Conservation (phyloP, 768 basidiomycete species). For the Leccinellum rugosiceps region DNA sequence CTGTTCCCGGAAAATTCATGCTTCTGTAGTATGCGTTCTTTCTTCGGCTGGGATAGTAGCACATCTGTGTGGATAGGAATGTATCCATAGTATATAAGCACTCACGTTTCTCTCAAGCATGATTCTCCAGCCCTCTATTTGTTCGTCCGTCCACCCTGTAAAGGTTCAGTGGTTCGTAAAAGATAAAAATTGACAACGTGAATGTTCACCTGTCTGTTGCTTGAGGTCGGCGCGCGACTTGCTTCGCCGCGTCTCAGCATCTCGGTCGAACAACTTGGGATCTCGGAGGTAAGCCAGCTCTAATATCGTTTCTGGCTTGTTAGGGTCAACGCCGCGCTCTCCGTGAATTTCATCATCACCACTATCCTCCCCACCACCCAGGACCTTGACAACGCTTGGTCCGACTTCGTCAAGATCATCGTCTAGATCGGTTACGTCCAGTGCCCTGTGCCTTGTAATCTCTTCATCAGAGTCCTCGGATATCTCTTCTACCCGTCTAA, state of each 20-base stretch:
- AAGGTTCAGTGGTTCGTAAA: not conserved
- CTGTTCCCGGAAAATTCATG: slow-evolving; percentile 75
- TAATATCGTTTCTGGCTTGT: slow-evolving; percentile 57
- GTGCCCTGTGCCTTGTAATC: slow-evolving; percentile 22
- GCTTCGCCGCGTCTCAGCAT: slow-evolving; percentile 66
- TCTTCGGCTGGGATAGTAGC: slow-evolving; percentile 50
- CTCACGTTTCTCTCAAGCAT: slow-evolving; percentile 88
- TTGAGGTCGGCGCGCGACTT: slow-evolving; percentile 65
- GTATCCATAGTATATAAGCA: slow-evolving; percentile 15
- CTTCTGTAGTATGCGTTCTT: slow-evolving; percentile 70
- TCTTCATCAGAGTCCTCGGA: slow-evolving; percentile 66
- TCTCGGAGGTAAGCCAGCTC: slow-evolving; percentile 77
- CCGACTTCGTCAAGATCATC: slow-evolving; percentile 51
- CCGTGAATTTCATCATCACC: slow-evolving; percentile 37
- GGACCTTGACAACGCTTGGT: slow-evolving; percentile 41
- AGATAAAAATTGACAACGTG: not conserved
- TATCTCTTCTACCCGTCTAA: slow-evolving; percentile 69
- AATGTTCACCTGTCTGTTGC: slow-evolving; percentile 56
- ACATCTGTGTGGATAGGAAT: slow-evolving; percentile 6
- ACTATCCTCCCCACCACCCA: slow-evolving; percentile 56
- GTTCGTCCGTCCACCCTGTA: slow-evolving; percentile 73
- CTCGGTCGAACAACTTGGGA: slow-evolving; percentile 73
- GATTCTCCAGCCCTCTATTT: slow-evolving; percentile 89
- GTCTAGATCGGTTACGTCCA: slow-evolving; percentile 42
- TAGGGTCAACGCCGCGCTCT: slow-evolving; percentile 22